Evolutionary conservation across 257 asterid species (phyloP), one percentile per base, ranked within the genome.

Genomic region (Primulina eburnea): DNA sequence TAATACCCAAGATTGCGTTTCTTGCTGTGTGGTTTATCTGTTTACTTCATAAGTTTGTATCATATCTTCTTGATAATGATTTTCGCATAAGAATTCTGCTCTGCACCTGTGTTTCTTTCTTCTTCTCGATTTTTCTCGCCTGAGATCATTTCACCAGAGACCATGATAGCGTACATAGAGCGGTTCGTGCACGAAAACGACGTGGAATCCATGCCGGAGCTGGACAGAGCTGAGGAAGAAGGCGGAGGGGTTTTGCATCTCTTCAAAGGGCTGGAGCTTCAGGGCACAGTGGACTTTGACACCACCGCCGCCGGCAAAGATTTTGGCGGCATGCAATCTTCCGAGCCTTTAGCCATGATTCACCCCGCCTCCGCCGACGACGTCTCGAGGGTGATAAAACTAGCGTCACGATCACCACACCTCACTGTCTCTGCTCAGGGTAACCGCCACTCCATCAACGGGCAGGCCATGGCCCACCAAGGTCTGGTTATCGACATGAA

Each of bases 371-470:
- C 56, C 60, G 69, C 71, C 60, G 89, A 69, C 12, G 99, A 93
- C 77, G 80, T 94, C 29, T 85, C 95, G 2, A 76, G 78, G 73
- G 88, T 86, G 4, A 55, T 93, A 2, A 74, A 78, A 37, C 66
- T 81, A 0, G 95, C 90, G 57, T 69, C 83, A 1, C 80, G 84
- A 16, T 79, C 84, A 9, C 86, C 81, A 16, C 63, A 81, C 73
- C 81, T 94, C 52, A 83, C 97, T 73, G 96, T 91, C 21, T 92
- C 99, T 3, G 97, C 99, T 58, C 85, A 92, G 69, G 99, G 99
- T 29, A 94, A 94, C 90, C 97, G 99, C 29, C 99, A 90, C 81
- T 87, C 96, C 55, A 80, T 89, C 82, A 85, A 87, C 94, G 99
- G 99, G 50, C 99, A 93, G 74, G 85, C 99, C 56, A 86, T 87